Evolutionary conservation across 2,329 filamentous ascomycete species (phyloP).

Genomic region (Cytospora chrysosperma): DNA sequence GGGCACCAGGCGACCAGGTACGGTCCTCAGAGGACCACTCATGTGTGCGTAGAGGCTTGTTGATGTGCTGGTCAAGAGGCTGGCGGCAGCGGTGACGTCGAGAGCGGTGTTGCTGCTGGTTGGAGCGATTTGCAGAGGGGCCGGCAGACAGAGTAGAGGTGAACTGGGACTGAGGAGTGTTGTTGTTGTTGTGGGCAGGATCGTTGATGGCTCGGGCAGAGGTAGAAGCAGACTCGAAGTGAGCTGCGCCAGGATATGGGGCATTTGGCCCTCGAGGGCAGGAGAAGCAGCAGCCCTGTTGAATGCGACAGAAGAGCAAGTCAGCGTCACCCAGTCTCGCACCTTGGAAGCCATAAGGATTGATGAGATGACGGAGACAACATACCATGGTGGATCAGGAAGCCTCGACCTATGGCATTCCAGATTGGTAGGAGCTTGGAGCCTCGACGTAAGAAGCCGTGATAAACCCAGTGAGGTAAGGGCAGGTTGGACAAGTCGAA

Average conservation of each 20-base stretch:
- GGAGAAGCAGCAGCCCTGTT: slow-evolving; percentile 60
- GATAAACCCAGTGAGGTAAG: neutral
- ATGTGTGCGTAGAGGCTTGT: slow-evolving; percentile 65
- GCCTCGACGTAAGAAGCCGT: neutral
- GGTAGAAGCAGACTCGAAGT: slow-evolving; percentile 38
- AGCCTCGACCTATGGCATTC: neutral
- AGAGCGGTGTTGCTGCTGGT: slow-evolving; percentile 29
- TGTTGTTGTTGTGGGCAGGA: slow-evolving; percentile 29
- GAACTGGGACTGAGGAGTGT: slow-evolving; percentile 1
- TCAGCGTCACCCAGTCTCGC: neutral
- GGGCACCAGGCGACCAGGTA: slow-evolving; percentile 66
- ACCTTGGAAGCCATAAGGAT: no score
- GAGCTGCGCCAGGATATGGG: slow-evolving; percentile 50
- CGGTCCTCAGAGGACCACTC: slow-evolving; percentile 63
- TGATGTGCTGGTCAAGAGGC: slow-evolving; percentile 64
- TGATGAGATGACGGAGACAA: no score
- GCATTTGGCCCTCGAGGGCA: slow-evolving; percentile 51
- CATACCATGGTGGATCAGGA: neutral
- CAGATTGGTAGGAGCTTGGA: neutral
- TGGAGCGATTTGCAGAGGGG: slow-evolving; percentile 26
- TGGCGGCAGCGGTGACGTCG: slow-evolving; percentile 38
- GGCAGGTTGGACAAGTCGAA: neutral
- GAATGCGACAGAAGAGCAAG: neutral
- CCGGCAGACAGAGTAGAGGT: slow-evolving; percentile 18
- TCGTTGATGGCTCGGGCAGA: slow-evolving; percentile 56